Evolutionary conservation across 2,329 filamentous ascomycete species (phyloP).

Genomic region (Fusarium protoensiforme): DNA sequence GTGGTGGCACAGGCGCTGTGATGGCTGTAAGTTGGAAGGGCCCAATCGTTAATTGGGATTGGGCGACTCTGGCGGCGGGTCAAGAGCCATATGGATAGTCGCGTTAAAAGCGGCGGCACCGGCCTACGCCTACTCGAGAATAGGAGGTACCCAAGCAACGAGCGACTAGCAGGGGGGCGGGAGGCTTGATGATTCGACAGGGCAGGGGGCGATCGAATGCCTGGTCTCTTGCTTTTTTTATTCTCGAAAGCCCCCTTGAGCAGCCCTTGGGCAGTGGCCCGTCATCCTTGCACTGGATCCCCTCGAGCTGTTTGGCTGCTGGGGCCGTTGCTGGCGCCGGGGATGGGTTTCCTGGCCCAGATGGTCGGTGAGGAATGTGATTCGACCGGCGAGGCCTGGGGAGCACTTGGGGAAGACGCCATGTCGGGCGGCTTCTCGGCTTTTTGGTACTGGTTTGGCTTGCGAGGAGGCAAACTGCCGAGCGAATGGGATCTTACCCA

Average conservation of each 20-base stretch:
- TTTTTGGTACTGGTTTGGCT: slow-evolving; percentile 31
- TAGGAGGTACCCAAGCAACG: slow-evolving; percentile 11
- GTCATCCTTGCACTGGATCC: slow-evolving; percentile 30
- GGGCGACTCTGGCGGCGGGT: slow-evolving; percentile 29
- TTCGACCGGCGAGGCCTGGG: slow-evolving; percentile 36
- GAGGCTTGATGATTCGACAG: slow-evolving; percentile 32
- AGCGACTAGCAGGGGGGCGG: slow-evolving; percentile 20
- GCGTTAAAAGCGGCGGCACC: slow-evolving; percentile 43
- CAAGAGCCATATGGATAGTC: slow-evolving; percentile 25
- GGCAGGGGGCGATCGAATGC: slow-evolving; percentile 15
- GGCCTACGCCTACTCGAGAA: slow-evolving; percentile 33
- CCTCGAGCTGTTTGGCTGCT: slow-evolving; percentile 40
- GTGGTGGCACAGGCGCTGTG: slow-evolving; percentile 33
- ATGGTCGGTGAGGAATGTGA: slow-evolving; percentile 45
- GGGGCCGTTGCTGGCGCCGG: slow-evolving; percentile 39
- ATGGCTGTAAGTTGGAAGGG: slow-evolving; percentile 37
- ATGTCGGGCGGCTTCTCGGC: slow-evolving; percentile 27
- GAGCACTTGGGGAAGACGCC: slow-evolving; percentile 22
- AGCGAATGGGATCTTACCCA: slow-evolving; percentile 38
- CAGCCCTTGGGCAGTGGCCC: slow-evolving; percentile 6
- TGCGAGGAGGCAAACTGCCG: slow-evolving; percentile 37
- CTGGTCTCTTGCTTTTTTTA: slow-evolving; percentile 39
- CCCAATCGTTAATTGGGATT: slow-evolving; percentile 34
- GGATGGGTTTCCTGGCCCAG: slow-evolving; percentile 43
- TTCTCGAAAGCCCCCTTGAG: slow-evolving; percentile 40